A percentile compares a stretch with the other conserved stretches of the same genome.
phyloP scores from a whole-genome alignment of 1,284 basidiomycete species.

The Ceratobasidium sp. region DNA sequence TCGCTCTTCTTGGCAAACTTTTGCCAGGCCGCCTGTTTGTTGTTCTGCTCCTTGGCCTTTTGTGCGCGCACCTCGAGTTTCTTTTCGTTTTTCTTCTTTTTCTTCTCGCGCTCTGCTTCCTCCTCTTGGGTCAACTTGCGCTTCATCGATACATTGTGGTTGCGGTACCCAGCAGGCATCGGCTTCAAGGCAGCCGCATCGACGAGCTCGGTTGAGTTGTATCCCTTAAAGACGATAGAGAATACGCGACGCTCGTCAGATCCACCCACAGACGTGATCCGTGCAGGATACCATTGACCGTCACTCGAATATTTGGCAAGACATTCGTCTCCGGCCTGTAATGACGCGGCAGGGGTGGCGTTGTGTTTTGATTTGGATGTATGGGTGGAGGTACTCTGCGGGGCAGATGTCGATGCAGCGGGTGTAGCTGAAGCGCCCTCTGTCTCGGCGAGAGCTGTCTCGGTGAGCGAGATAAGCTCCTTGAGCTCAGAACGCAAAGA shows the following conservation, averaged over 20 bases:
- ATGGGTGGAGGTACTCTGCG: conserved; percentile 59
- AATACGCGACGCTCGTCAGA: conserved; percentile 85
- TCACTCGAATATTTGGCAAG: conserved; percentile 91
- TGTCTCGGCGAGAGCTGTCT: conserved; percentile 72
- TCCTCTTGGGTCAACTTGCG: conserved; percentile 78
- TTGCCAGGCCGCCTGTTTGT: conserved; percentile 94
- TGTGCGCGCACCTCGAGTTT: conserved; percentile 85
- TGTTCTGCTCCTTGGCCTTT: conserved; percentile 87
- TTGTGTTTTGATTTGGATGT: conserved; percentile 44
- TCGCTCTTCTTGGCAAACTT: conserved; percentile 97
- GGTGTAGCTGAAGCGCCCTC: conserved; percentile 53
- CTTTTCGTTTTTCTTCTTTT: conserved; percentile 97
- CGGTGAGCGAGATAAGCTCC: conserved; percentile 88
- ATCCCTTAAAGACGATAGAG: conserved; percentile 94
- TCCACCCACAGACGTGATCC: conserved; percentile 87
- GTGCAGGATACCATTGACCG: conserved; percentile 89
- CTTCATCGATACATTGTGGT: conserved; percentile 54
- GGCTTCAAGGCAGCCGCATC: conserved; percentile 75
- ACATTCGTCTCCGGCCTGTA: conserved; percentile 86
- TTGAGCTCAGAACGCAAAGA: conserved; percentile 83
- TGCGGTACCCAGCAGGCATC: conserved; percentile 54
- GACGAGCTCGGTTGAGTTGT: conserved; percentile 92
- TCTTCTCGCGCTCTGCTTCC: conserved; percentile 88
- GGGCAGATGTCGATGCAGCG: conserved; percentile 61
- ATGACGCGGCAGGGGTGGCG: conserved; percentile 30